These are phyloP conservation scores for Thielaviopsis populi DNA, from an alignment of 2,329 filamentous ascomycete species.

Conservation along the genomic window DNA sequence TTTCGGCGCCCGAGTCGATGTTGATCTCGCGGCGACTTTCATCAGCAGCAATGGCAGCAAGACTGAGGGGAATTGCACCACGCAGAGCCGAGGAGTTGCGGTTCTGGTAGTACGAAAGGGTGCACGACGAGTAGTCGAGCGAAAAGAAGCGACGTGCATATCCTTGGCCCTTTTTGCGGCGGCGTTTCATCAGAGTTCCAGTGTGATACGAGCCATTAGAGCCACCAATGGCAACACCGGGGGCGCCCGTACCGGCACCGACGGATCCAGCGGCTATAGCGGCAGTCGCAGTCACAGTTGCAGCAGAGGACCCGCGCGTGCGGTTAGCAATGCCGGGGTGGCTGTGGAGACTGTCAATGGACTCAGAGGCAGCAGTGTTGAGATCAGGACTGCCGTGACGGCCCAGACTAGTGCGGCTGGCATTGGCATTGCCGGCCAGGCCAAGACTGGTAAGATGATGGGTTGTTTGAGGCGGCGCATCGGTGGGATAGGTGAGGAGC, in stretches of 20 bases:
- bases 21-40: slow-evolving; percentile 81
- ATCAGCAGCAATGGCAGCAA: slow-evolving; percentile 83
- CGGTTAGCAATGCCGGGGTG: slow-evolving; percentile 25
- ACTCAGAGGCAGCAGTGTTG: slow-evolving; percentile 35
- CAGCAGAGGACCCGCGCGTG: slow-evolving; percentile 34
- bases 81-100: slow-evolving; percentile 82
- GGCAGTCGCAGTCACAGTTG: slow-evolving; percentile 21
- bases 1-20: slow-evolving; percentile 89
- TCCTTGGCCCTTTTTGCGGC: slow-evolving; percentile 85
- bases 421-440: slow-evolving; percentile 20
- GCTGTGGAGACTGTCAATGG: slow-evolving; percentile 46
- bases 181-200: slow-evolving; percentile 73
- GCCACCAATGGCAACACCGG: not conserved
- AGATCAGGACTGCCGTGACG: slow-evolving; percentile 33
- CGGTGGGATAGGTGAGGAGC: slow-evolving; percentile 81
- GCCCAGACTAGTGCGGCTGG: slow-evolving; percentile 38
- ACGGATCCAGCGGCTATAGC: not conserved
- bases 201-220: slow-evolving; percentile 51
- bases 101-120: slow-evolving; percentile 91
- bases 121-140: slow-evolving; percentile 84
- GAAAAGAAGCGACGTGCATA: slow-evolving; percentile 92
- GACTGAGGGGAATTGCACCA: slow-evolving; percentile 78
- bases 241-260: slow-evolving; percentile 1
- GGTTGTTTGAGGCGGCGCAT: slow-evolving; percentile 58
- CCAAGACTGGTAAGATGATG: slow-evolving; percentile 48